Conservation (phyloP, 2,329 filamentous ascomycete species). For the Sporothrix brunneoviolacea region DNA sequence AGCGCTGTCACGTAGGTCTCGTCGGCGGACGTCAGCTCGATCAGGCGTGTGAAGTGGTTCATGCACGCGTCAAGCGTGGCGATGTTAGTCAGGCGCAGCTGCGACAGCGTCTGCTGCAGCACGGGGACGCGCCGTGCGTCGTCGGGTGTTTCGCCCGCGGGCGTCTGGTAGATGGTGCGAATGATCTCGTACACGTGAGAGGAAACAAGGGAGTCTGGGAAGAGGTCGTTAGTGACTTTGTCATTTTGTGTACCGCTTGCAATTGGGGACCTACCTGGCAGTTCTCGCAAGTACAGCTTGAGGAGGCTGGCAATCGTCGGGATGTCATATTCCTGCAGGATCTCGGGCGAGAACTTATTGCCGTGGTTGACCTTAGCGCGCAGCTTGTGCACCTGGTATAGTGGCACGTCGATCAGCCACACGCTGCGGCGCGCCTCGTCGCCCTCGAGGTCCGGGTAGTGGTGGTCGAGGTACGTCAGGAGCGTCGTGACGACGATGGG, state of each 20-base stretch:
- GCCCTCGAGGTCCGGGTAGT: constrained; percentile 95
- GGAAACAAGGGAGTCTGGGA: constrained; percentile 86
- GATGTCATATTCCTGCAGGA: constrained; percentile 83
- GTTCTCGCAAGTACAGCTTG: constrained; percentile 89
- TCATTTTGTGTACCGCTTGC: not conserved
- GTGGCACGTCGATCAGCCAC: constrained; percentile 88
- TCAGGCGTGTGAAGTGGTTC: constrained; percentile 94
- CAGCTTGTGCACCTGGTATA: constrained; percentile 77
- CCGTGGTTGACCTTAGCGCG: constrained; percentile 81
- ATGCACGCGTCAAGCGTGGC: constrained; percentile 97
- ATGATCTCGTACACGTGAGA: constrained; percentile 98
- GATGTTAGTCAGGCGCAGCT: constrained; percentile 93
- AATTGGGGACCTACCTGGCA: constrained; percentile 82
- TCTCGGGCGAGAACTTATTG: constrained; percentile 66
- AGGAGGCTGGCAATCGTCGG: constrained; percentile 87
- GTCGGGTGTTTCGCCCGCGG: constrained; percentile 68
- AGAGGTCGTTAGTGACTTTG: not conserved
- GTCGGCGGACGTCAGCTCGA: constrained; percentile 93
- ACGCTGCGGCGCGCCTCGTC: constrained; percentile 88
- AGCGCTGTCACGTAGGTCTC: constrained; percentile 74
- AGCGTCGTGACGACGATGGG: constrained; percentile 88
- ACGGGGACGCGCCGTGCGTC: constrained; percentile 71
- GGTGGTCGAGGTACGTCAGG: constrained; percentile 89
- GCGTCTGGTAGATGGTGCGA: constrained; percentile 88
- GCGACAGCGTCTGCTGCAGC: constrained; percentile 89